Conservation (phyloP, 2,329 filamentous ascomycete genomes). For the Cytospora mali region DNA sequence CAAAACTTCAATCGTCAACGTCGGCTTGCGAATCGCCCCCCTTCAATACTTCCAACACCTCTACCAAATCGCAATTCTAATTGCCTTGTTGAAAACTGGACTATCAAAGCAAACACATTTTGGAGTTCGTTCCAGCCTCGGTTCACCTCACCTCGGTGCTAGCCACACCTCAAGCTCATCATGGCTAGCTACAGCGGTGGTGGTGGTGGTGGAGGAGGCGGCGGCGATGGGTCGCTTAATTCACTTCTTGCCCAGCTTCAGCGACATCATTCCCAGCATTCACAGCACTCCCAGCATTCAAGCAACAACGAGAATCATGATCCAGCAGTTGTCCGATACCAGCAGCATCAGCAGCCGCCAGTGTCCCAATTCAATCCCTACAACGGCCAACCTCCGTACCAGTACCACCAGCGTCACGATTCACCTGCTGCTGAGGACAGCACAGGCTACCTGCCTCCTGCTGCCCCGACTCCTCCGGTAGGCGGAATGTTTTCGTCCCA, state of each 20-base stretch:
- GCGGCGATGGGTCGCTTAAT: slow-evolving; percentile 38
- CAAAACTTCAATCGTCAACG: slow-evolving; percentile 10
- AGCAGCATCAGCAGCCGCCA: slow-evolving; percentile 28
- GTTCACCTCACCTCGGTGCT: slow-evolving; percentile 28
- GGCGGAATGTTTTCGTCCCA: slow-evolving; percentile 42
- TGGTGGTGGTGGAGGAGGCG: slow-evolving; percentile 6
- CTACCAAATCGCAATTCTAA: neutral
- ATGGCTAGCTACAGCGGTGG: slow-evolving; percentile 42
- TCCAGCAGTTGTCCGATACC: slow-evolving; percentile 30
- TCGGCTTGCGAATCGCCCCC: neutral
- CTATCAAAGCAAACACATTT: neutral
- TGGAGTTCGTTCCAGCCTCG: slow-evolving; percentile 7
- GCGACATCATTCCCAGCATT: slow-evolving; percentile 34
- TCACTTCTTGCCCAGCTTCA: slow-evolving; percentile 47
- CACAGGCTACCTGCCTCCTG: slow-evolving; percentile 39
- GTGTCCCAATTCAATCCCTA: slow-evolving; percentile 33
- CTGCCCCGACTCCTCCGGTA: slow-evolving; percentile 50
- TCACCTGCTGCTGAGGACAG: slow-evolving; percentile 27
- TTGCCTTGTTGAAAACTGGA: slow-evolving; percentile 2
- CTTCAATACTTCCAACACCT: neutral
- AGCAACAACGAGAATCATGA: slow-evolving; percentile 19
- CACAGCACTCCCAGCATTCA: slow-evolving; percentile 31
- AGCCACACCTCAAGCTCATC: slow-evolving; percentile 26
- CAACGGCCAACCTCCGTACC: slow-evolving; percentile 13
- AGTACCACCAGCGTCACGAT: slow-evolving; percentile 29